A percentile compares a stretch with the other conserved stretches of the same genome.
Conservation (phyloP, 345 rosid genomes). For the Populus ilicifolia region DNA sequence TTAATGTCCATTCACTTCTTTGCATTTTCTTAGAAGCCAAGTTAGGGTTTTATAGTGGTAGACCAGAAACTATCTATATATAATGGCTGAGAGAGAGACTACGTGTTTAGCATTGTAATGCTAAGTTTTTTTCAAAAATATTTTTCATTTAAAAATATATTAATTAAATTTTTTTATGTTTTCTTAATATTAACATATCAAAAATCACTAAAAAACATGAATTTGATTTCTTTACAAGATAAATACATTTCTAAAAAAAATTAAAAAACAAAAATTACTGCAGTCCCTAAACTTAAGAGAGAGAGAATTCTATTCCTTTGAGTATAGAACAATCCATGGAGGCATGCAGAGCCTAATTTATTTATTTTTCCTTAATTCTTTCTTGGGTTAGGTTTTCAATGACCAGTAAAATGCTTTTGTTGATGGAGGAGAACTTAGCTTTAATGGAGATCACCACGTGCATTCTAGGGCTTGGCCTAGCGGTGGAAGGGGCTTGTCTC, state of each 20-base stretch:
- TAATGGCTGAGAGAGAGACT: background rate
- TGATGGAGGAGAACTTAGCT: background rate
- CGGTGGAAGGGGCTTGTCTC: no score
- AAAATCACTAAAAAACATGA: no score
- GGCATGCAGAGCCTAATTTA: constrained; percentile 3
- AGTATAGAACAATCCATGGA: background rate
- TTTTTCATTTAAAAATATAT: no score
- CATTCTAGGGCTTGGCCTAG: no score
- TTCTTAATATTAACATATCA: no score
- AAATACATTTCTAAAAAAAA: no score
- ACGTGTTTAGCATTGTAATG: no score
- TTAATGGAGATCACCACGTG: constrained; percentile 24
- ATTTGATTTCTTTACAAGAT: no score
- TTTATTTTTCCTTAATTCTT: background rate
- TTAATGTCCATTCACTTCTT: constrained; percentile 9
- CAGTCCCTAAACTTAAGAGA: no score
- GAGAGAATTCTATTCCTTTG: background rate
- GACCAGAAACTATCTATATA: constrained; percentile 4
- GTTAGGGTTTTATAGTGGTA: constrained; percentile 8
- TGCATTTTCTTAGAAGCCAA: constrained; percentile 30
- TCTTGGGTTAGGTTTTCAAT: constrained; percentile 11
- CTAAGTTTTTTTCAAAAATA: no score
- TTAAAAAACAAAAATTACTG: no score
- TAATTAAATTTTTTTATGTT: no score
- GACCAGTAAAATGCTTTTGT: background rate